A percentile compares a stretch with the other conserved stretches of the same genome.
These are phyloP conservation scores for Helicocarpus griseus DNA, from an alignment of 2,329 filamentous ascomycete genomes.

Conservation along the genomic window DNA sequence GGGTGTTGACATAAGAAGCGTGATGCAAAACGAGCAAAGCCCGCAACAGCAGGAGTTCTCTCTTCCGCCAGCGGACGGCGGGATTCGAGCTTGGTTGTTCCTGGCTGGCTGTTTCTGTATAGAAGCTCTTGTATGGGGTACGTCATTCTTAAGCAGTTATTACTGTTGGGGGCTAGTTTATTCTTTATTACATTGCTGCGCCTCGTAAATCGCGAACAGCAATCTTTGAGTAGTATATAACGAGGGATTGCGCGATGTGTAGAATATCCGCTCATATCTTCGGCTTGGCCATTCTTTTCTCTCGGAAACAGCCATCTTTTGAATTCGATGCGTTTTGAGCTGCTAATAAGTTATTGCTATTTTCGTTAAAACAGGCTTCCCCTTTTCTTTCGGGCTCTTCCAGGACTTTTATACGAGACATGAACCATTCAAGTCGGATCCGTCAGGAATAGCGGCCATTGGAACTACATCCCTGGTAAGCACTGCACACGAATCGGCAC, in stretches of 20 bases:
- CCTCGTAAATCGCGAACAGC: too few species aligned
- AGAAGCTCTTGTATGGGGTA: constrained; percentile 47
- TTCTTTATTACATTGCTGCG: too few species aligned
- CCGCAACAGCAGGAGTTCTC: constrained; percentile 8
- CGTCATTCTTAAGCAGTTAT: constrained; percentile 10
- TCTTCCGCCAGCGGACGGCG: constrained; percentile 28
- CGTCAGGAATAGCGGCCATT: constrained; percentile 48
- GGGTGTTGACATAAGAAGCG: neutral
- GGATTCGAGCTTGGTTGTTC: constrained; percentile 37
- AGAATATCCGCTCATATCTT: too few species aligned
- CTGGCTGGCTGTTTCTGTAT: constrained; percentile 42
- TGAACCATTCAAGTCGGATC: constrained; percentile 43
- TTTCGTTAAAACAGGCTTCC: constrained; percentile 45
- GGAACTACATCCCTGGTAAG: constrained; percentile 53
- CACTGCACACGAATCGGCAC: neutral
- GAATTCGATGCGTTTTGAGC: neutral
- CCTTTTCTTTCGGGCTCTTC: constrained; percentile 60
- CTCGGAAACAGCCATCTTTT: neutral
- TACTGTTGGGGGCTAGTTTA: too few species aligned
- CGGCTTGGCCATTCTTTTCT: neutral
- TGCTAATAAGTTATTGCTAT: neutral
- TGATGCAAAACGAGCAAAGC: neutral
- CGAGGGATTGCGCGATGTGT: neutral
- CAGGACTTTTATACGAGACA: constrained; percentile 58
- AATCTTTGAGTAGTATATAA: too few species aligned